phyloP scores from a whole-genome alignment of 2,329 filamentous ascomycete species.

The Paraphoma sp. region DNA sequence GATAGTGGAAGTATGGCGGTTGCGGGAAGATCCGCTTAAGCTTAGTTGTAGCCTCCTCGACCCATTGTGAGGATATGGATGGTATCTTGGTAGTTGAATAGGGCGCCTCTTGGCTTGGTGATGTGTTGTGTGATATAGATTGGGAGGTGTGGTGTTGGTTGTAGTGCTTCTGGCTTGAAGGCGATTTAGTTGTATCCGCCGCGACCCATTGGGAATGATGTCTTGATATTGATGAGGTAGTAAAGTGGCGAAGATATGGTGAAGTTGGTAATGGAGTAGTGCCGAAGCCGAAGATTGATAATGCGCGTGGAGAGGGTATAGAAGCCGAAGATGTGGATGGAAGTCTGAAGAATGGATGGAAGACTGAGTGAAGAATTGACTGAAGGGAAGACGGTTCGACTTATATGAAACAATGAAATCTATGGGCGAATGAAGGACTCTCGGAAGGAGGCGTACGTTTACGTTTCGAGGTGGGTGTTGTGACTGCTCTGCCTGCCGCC shows the following conservation, averaged over 20 bases:
- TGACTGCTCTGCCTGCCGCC: conserved; percentile 23
- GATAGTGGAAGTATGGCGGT: background rate
- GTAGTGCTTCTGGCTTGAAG: conserved; percentile 1
- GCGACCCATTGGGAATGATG: conserved; percentile 37
- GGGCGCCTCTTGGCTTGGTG: conserved; percentile 22
- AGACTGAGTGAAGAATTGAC: conserved; percentile 22
- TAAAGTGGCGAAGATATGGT: background rate
- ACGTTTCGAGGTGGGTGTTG: conserved; percentile 14
- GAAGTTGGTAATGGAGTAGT: background rate
- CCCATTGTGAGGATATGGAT: conserved; percentile 32
- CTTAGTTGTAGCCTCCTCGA: conserved; percentile 46
- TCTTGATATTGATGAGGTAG: background rate
- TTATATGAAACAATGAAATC: conserved; percentile 23
- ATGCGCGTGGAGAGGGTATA: background rate
- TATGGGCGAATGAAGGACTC: conserved; percentile 13
- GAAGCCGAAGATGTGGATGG: conserved; percentile 8
- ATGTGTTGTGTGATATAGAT: background rate
- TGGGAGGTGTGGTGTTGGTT: background rate
- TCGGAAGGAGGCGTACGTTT: conserved; percentile 15
- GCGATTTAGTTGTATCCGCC: conserved; percentile 52
- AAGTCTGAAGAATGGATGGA: conserved; percentile 20
- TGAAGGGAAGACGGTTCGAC: conserved; percentile 11
- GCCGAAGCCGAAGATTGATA: background rate
- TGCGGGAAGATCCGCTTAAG: conserved; percentile 18
- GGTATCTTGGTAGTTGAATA: conserved; percentile 9